Evolutionary conservation across 352 stramenopile genomes (phyloP).

Genomic region (Pythium apleroticum): DNA sequence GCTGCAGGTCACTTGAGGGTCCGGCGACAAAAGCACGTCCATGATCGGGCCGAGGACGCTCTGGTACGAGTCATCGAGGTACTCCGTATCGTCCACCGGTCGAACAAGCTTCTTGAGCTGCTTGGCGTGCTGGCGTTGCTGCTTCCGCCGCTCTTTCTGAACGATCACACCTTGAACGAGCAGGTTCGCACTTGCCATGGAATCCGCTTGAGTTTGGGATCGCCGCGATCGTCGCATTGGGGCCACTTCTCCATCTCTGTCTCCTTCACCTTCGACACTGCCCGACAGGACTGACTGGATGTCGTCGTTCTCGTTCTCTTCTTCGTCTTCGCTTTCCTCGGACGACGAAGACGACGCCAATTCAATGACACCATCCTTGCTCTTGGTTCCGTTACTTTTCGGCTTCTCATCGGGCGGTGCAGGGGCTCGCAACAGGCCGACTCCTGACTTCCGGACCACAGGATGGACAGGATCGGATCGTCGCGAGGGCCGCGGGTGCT

Average conservation of each 20-base stretch:
- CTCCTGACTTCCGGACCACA: constrained; percentile 35
- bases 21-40: constrained; percentile 21
- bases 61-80: constrained; percentile 66
- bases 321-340: constrained; percentile 10
- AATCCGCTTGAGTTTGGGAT: constrained; percentile 61
- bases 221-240: constrained; percentile 50
- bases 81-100: constrained; percentile 58
- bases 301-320: constrained; percentile 12
- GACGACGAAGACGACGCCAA: constrained; percentile 28
- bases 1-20: constrained; percentile 35
- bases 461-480: constrained; percentile 63
- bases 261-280: constrained; percentile 12
- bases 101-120: constrained; percentile 41
- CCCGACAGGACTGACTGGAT: constrained; percentile 20
- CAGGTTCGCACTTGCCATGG: constrained; percentile 57
- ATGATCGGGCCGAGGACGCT: constrained; percentile 31
- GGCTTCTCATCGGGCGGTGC: background rate
- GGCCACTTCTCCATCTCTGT: constrained; percentile 16
- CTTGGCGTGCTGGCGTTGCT: constrained; percentile 41
- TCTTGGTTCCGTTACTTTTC: background rate
- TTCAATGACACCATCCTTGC: constrained; percentile 23
- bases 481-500: constrained; percentile 48
- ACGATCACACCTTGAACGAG: constrained; percentile 60
- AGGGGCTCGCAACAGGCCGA: constrained; percentile 7
- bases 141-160: constrained; percentile 41